Conservation (phyloP, 352 stramenopile genomes). For the Pythium guiyangense region DNA sequence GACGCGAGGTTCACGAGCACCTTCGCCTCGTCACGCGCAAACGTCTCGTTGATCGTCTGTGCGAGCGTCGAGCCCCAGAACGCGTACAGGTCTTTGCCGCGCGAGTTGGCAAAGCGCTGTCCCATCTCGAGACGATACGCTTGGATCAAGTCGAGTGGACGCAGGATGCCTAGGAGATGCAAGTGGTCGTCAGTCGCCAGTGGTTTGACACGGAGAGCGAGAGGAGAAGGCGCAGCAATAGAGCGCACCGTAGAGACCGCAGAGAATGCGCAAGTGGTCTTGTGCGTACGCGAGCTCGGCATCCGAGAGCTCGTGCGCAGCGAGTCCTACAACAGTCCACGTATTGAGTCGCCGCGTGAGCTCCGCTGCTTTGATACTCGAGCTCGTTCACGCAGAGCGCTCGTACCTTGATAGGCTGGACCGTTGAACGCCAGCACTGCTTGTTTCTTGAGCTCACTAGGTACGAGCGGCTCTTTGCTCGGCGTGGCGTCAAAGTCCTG, state of each 20-base stretch:
- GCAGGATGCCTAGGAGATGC: constrained; percentile 72
- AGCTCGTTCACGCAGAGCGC: not conserved
- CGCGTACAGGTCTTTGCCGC: constrained; percentile 85
- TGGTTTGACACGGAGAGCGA: not conserved
- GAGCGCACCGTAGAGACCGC: constrained; percentile 87
- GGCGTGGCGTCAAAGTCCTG: constrained; percentile 45
- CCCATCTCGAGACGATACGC: constrained; percentile 97
- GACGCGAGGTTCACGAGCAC: constrained; percentile 91
- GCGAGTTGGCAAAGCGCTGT: constrained; percentile 60
- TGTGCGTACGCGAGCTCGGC: constrained; percentile 74
- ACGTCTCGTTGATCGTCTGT: constrained; percentile 51
- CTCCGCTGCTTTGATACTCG: no score
- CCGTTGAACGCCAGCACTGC: constrained; percentile 76
- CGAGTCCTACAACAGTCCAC: constrained; percentile 28
- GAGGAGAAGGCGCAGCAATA: not conserved
- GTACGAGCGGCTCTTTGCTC: constrained; percentile 7
- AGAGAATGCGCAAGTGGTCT: constrained; percentile 90
- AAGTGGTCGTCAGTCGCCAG: no score
- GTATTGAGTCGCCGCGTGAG: not conserved
- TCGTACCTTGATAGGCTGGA: constrained; percentile 62
- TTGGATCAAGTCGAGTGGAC: constrained; percentile 92
- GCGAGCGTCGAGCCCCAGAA: constrained; percentile 90
- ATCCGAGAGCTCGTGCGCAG: constrained; percentile 50
- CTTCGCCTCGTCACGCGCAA: constrained; percentile 38
- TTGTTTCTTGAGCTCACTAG: constrained; percentile 57